Percentiles rank a stretch among this genome's conserved stretches.
phyloP scores from a whole-genome alignment of 371 early-diverging fungal genomes.

The Syncephalastrum racemosum region DNA sequence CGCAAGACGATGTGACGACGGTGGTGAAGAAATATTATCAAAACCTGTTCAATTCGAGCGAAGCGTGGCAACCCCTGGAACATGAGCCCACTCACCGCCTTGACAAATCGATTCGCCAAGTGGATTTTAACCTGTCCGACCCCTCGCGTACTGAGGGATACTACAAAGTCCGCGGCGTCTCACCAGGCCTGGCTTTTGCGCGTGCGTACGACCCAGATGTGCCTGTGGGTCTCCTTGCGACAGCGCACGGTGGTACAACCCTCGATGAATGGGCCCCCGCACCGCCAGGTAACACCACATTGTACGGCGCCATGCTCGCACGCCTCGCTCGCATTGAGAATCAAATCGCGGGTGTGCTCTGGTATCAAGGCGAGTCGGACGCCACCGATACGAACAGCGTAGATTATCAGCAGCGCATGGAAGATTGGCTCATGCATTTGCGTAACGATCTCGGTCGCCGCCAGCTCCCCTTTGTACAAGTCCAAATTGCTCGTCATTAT shows the following conservation, averaged over 20 bases:
- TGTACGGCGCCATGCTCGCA: constrained; percentile 44
- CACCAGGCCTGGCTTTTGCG: constrained; percentile 32
- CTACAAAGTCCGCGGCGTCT: constrained; percentile 26
- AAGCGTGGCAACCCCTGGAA: constrained; percentile 25
- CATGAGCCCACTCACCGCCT: constrained; percentile 37
- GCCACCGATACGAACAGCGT: constrained; percentile 6
- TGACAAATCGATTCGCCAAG: constrained; percentile 20
- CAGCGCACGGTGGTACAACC: constrained; percentile 43
- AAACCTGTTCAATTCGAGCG: constrained; percentile 30
- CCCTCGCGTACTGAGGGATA: constrained; percentile 13
- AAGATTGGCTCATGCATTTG: constrained; percentile 12
- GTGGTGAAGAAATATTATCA: too few species aligned
- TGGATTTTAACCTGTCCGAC: constrained; percentile 39
- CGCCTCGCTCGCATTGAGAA: constrained; percentile 19
- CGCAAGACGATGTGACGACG: too few species aligned
- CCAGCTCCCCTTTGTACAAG: constrained; percentile 25
- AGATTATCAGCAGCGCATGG: constrained; percentile 16
- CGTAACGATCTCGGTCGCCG: constrained; percentile 11
- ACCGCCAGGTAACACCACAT: constrained; percentile 6
- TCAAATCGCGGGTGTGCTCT: constrained; percentile 33
- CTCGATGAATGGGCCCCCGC: constrained; percentile 27
- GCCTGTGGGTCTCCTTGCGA: constrained; percentile 40
- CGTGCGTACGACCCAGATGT: constrained; percentile 19
- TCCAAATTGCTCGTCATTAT: constrained; percentile 30
- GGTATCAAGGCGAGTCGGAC: constrained; percentile 52